These are phyloP conservation scores for Lachancea dasiensis DNA, from an alignment of 805 yeast species.

Conservation along the genomic window DNA sequence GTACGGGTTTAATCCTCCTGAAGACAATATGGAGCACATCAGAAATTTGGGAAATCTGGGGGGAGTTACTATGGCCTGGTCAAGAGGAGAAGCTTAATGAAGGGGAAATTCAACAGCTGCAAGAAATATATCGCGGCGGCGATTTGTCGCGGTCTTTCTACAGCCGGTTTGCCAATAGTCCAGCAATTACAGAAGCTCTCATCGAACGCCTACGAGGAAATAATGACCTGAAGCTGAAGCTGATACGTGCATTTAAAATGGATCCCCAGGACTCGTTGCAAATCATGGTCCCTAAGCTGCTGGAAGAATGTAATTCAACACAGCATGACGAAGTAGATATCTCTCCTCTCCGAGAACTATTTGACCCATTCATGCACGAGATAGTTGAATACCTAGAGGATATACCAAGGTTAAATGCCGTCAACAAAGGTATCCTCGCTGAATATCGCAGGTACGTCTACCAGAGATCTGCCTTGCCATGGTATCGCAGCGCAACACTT, in stretches of 20 bases:
- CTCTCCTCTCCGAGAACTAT: constrained; percentile 1
- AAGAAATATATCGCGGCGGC: neutral
- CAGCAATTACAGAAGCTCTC: constrained; percentile 3
- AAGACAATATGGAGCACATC: constrained; percentile 20
- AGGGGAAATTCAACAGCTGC: constrained; percentile 1
- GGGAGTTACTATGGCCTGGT: constrained; percentile 10
- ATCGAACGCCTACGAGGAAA: neutral
- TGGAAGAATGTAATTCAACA: constrained; percentile 6
- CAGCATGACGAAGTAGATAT: constrained; percentile 4
- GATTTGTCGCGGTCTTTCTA: constrained; percentile 3
- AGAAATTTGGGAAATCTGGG: constrained; percentile 27
- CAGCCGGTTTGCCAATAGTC: constrained; percentile 1
- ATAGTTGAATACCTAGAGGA: constrained; percentile 1
- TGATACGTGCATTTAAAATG: constrained; percentile 2
- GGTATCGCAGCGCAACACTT: constrained; percentile 6
- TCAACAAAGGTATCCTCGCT: constrained; percentile 1
- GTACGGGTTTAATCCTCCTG: constrained; percentile 13
- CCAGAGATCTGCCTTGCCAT: constrained; percentile 3
- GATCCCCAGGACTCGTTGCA: constrained; percentile 4
- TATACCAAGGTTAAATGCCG: neutral
- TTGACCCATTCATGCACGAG: constrained; percentile 5
- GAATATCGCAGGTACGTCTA: constrained; percentile 4
- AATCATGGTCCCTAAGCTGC: constrained; percentile 5
- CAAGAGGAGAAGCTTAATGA: neutral
- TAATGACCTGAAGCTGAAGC: neutral